Evolutionary conservation across 2,329 filamentous ascomycete genomes (phyloP).

Genomic region (Venturia pyrina): DNA sequence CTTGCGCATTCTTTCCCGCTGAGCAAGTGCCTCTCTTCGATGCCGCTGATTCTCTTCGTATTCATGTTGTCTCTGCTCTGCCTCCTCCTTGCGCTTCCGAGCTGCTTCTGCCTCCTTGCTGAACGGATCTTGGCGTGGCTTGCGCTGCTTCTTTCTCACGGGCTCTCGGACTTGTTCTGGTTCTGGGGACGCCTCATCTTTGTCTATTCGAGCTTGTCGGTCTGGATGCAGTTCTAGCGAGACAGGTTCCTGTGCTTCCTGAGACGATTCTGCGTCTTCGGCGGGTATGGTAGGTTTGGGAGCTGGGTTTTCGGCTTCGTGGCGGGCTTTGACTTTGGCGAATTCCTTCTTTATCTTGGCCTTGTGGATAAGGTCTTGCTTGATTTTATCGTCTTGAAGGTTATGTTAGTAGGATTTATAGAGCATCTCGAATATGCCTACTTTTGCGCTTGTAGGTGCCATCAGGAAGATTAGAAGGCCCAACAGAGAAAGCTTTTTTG

Average conservation of each 20-base stretch:
- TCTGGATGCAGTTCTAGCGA: constrained; percentile 50
- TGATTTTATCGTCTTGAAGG: constrained; percentile 69
- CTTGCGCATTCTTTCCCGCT: constrained; percentile 61
- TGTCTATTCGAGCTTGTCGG: constrained; percentile 48
- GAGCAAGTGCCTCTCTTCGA: constrained; percentile 41
- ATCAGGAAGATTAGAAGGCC: constrained; percentile 83
- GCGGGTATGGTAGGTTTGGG: constrained; percentile 24
- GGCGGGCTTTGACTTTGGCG: constrained; percentile 67
- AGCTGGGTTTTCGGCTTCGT: constrained; percentile 28
- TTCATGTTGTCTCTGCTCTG: constrained; percentile 47
- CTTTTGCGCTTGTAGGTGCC: constrained; percentile 78
- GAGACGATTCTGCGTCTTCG: constrained; percentile 19
- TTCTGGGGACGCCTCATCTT: constrained; percentile 20
- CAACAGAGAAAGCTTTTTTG: constrained; percentile 68
- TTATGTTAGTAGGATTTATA: constrained; percentile 8
- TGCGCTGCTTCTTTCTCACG: constrained; percentile 12
- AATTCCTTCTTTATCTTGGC: constrained; percentile 91
- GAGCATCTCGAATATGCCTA: constrained; percentile 20
- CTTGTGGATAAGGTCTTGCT: constrained; percentile 78
- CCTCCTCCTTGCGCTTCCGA: constrained; percentile 49
- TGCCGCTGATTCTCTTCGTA: constrained; percentile 55
- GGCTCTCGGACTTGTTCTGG: neutral
- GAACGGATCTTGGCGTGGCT: constrained; percentile 24
- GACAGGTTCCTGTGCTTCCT: constrained; percentile 21
- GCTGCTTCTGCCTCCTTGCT: constrained; percentile 36